These are phyloP conservation scores for Chrysanthemum lavandulifolium DNA, from an alignment of 129 eudicot genomes.

Conservation along the genomic window DNA sequence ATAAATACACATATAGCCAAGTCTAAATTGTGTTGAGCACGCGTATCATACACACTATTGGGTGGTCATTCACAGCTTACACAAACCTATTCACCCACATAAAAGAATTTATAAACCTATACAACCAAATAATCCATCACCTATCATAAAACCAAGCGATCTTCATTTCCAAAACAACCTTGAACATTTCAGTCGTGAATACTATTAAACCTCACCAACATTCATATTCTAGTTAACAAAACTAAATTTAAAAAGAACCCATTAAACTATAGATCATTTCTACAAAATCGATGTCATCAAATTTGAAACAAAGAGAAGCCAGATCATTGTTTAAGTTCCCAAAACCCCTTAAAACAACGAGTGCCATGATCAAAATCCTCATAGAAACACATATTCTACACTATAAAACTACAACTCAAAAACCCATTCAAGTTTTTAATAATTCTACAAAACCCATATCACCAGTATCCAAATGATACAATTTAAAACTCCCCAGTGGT, in stretches of 20 bases:
- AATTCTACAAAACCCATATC: background rate
- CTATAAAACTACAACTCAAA: constrained; percentile 10
- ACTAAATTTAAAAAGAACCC: background rate
- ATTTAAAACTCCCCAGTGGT: no score
- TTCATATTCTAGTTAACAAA: background rate
- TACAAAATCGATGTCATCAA: constrained; percentile 13
- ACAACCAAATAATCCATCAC: background rate
- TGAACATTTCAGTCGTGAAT: background rate
- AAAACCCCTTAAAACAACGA: background rate
- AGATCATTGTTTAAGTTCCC: background rate
- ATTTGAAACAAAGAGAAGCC: background rate
- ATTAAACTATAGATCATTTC: background rate
- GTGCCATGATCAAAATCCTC: constrained; percentile 12
- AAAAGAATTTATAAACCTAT: background rate
- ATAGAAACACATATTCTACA: constrained; percentile 1
- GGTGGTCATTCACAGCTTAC: background rate
- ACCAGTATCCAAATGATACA: no score
- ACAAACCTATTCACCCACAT: background rate
- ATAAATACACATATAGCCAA: no score
- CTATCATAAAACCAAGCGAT: background rate
- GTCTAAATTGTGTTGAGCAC: no score
- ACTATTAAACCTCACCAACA: background rate
- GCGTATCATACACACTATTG: background rate
- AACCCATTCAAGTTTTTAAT: no score
- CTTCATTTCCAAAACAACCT: background rate